Base-by-base conservation (phyloP, 2,329 filamentous ascomycete species). In the Incumbomyces lentus region DNA sequence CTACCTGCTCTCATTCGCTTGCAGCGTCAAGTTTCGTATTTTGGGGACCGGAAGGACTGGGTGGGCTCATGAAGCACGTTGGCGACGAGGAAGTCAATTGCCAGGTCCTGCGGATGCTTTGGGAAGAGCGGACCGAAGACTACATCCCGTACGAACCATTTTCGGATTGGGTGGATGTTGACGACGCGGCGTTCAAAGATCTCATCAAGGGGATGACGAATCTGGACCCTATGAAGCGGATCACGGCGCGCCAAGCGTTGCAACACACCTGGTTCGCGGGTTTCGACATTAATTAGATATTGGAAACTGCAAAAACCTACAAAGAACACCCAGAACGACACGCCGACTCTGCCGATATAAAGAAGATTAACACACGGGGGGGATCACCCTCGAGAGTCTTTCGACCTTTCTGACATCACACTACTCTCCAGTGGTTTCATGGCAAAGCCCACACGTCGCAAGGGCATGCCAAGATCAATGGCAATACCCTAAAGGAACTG, bases 1-100 rank as follows among this genome's bases (percentile, higher is more conserved):
- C 59, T 59, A n/a, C 58, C 67, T 39, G 61, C 60, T 37, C 33
- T 35, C 11, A 59, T 65, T 52, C 64, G 72, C 31, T 55, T 73
- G 32, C 62, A 68, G 50, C 65, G 66, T 16, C 70, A 72, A 50
- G 62, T 73, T 12, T 74, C 69, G 2, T 69, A 68, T 52, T 73
- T 73, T 56, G 64, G 63, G 35, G 64, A 73, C 50, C 58, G 56
- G 57, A 68, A 3, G 62, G 64, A 35, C 60, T 71, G 32, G 59
- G 63, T 32, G 64, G 59, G 16, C 60, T 73, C 47, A 52, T 73
- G 31, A 59, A 63, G 40, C 63, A 68, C 53, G 61, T 73, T 40
- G 66, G 64, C 19, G 57, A 64, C 11, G 33, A 35, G 11, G 33
- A 35, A 54, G 12, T 53, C 3, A 63, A 57, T 48, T 58, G 54